Evolutionary conservation across 2,329 filamentous ascomycete genomes (phyloP).

Genomic region (Aspergillus niger): DNA sequence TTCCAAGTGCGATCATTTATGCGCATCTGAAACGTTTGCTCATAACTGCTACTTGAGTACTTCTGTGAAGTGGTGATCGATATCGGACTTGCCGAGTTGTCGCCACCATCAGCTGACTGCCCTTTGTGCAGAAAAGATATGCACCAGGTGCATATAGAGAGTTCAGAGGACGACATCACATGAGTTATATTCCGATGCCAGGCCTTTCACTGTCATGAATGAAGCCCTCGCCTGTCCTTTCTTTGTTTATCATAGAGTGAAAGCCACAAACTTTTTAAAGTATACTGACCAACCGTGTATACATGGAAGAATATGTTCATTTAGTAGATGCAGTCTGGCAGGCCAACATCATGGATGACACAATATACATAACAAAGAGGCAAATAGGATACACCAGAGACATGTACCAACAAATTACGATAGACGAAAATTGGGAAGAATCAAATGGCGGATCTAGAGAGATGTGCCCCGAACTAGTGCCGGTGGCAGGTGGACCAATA

Average conservation of each 20-base stretch:
- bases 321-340: background rate
- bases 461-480: slow-evolving; percentile 20
- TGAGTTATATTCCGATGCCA: background rate
- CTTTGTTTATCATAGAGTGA: no score
- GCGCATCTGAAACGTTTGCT: background rate
- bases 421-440: background rate
- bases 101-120: slow-evolving; percentile 4
- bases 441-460: slow-evolving; percentile 19
- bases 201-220: background rate
- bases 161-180: no score
- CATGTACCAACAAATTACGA: background rate
- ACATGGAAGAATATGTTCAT: background rate
- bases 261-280: no score
- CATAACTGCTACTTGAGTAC: background rate
- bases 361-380: background rate
- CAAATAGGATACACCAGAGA: background rate
- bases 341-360: background rate
- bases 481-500: slow-evolving; percentile 13
- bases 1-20: background rate
- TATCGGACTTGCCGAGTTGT: slow-evolving; percentile 11
- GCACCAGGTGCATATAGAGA: background rate
- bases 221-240: no score
- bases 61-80: background rate
- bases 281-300: background rate
- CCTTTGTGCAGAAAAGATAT: background rate